Conservation (phyloP, 495 filamentous ascomycete genomes). For the Tuber calosporum region DNA sequence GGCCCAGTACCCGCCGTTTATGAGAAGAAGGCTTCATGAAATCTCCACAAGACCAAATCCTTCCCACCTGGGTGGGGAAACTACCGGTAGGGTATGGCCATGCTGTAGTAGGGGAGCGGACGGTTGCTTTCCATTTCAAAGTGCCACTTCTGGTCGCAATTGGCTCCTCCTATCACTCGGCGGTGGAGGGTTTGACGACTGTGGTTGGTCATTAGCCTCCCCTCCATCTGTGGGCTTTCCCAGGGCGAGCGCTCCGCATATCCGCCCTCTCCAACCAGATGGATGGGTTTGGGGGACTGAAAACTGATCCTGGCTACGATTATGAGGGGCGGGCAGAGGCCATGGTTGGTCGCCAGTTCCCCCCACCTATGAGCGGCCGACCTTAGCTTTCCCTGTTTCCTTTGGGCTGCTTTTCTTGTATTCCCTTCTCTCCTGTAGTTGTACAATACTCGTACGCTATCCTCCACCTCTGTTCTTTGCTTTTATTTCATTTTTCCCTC, state of each 20-base stretch:
- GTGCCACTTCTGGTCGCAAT: background rate
- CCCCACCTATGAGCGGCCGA: constrained; percentile 4
- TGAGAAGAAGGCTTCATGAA: background rate
- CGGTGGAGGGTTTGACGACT: background rate
- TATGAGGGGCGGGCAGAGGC: background rate
- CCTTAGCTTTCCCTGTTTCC: background rate
- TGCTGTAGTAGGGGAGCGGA: background rate
- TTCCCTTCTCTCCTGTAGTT: background rate
- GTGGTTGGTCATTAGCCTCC: constrained; percentile 32
- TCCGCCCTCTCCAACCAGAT: constrained; percentile 34
- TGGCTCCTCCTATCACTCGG: constrained; percentile 3
- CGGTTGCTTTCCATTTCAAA: background rate
- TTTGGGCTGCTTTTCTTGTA: constrained; percentile 3
- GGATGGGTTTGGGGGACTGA: constrained; percentile 25
- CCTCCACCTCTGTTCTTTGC: constrained; percentile 8
- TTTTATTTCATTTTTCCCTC: constrained; percentile 13
- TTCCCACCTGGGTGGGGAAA: background rate
- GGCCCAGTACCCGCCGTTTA: background rate
- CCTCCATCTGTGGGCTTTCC: constrained; percentile 29
- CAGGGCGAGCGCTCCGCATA: constrained; percentile 28
- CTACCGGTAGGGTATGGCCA: background rate
- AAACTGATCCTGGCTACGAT: constrained; percentile 25
- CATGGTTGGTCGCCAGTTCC: background rate
- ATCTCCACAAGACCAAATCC: background rate
- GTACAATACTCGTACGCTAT: background rate